phyloP scores from a whole-genome alignment of 164 flowering plant genomes.

The Berberis vulgaris region DNA sequence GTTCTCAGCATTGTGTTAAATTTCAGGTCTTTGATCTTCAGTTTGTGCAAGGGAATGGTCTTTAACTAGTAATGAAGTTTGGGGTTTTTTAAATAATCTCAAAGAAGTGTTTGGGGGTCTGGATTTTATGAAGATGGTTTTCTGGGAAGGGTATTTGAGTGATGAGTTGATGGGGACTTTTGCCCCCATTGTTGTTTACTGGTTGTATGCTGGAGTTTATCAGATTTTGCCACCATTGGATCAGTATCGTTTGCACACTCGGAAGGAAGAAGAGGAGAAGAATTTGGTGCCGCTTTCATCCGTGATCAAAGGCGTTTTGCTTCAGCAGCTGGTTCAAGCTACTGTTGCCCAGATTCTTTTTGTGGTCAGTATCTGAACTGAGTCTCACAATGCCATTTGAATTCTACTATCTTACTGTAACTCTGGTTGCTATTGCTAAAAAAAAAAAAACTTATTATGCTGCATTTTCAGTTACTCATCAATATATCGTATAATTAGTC shows the following conservation, averaged over 20 bases:
- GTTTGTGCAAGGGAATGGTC: too few species aligned
- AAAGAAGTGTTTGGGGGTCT: too few species aligned
- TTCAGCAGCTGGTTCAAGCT: slow-evolving; percentile 77
- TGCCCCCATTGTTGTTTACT: slow-evolving; percentile 71
- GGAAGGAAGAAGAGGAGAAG: slow-evolving; percentile 60
- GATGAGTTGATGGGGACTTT: slow-evolving; percentile 81
- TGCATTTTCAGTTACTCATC: too few species aligned
- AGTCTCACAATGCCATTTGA: neutral
- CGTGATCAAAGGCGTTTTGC: slow-evolving; percentile 69
- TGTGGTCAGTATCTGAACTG: slow-evolving; percentile 29
- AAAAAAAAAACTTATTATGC: too few species aligned
- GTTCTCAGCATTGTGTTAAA: too few species aligned
- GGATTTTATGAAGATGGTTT: too few species aligned
- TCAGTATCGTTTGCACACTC: slow-evolving; percentile 59
- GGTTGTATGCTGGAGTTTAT: slow-evolving; percentile 82
- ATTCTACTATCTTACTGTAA: too few species aligned
- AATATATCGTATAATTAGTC: too few species aligned
- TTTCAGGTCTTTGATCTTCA: too few species aligned
- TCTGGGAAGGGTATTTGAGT: slow-evolving; percentile 71
- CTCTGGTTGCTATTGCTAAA: too few species aligned
- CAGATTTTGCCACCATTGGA: slow-evolving; percentile 61
- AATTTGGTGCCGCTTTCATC: slow-evolving; percentile 47
- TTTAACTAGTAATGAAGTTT: too few species aligned
- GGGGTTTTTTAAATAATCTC: too few species aligned
- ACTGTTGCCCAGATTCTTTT: slow-evolving; percentile 54